A percentile compares a stretch with the other conserved stretches of the same genome.
Evolutionary conservation across 1,284 basidiomycete genomes (phyloP).

Genomic region (Trichosporon asahii): DNA sequence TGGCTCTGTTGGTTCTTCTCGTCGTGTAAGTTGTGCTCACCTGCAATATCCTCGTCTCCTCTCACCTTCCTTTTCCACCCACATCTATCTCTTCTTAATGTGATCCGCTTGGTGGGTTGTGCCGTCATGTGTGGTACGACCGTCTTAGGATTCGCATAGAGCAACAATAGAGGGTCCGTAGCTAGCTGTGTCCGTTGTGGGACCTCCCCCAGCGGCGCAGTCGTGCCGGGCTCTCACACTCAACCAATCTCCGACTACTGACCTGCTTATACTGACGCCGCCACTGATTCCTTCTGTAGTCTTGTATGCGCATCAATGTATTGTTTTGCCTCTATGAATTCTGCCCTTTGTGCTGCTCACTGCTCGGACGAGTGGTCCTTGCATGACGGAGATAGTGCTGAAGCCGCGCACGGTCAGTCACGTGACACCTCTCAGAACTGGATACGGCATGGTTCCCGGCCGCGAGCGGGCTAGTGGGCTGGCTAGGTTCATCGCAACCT

Average conservation of each 20-base stretch:
- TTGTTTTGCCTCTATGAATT: neutral
- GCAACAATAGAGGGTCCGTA: constrained; percentile 1
- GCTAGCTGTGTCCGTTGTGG: neutral
- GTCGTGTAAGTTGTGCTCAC: neutral
- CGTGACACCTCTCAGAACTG: neutral
- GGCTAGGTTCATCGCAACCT: constrained; percentile 5
- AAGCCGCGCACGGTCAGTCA: too few relatives aligned
- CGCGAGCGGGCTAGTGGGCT: neutral
- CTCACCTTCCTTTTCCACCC: neutral
- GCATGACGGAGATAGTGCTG: too few relatives aligned
- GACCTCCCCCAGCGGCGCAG: neutral
- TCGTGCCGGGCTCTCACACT: constrained; percentile 1
- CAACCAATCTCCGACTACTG: neutral
- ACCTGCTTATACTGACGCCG: neutral
- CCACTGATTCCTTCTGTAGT: neutral
- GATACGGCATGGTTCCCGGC: constrained; percentile 2
- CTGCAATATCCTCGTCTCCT: neutral
- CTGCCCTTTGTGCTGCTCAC: neutral
- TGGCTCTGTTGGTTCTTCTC: neutral
- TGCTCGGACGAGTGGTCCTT: too few relatives aligned
- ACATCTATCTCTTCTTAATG: neutral
- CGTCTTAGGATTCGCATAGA: neutral
- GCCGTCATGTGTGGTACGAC: neutral
- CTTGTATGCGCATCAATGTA: neutral
- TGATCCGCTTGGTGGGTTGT: neutral